Percentiles rank a stretch among this genome's conserved stretches.
Conservation (phyloP, 1,284 basidiomycete genomes). For the Agaricales sp. region DNA sequence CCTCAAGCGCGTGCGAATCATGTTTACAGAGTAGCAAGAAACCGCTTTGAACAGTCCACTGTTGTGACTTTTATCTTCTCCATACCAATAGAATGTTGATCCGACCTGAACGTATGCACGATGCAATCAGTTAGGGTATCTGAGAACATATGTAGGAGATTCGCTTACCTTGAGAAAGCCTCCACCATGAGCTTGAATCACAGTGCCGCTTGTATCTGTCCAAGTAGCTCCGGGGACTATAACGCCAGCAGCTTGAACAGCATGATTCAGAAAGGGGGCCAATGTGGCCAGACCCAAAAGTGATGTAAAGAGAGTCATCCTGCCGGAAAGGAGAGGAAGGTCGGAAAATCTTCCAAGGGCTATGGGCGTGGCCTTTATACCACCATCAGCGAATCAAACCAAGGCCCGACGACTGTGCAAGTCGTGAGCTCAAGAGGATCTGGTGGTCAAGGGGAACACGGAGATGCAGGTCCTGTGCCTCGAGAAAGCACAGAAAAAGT, state of each 20-base stretch:
- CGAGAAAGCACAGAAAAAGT: too few relatives aligned
- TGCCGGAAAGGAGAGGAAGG: neutral
- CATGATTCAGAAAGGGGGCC: neutral
- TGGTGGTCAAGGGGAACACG: too few relatives aligned
- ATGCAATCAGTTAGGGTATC: neutral
- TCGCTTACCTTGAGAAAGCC: constrained; percentile 42
- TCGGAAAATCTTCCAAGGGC: neutral
- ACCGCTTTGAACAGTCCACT: constrained; percentile 47
- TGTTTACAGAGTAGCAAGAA: constrained; percentile 42
- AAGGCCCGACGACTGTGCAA: too few relatives aligned
- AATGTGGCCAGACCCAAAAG: neutral
- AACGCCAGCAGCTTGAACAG: constrained; percentile 15
- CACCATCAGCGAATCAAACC: too few relatives aligned
- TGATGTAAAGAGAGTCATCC: neutral
- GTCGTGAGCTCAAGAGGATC: too few relatives aligned
- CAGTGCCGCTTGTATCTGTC: constrained; percentile 51
- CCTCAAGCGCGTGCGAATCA: neutral
- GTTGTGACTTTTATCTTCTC: constrained; percentile 54
- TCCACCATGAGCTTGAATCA: constrained; percentile 56
- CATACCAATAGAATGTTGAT: constrained; percentile 51
- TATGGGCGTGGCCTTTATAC: too few relatives aligned
- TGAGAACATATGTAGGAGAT: constrained; percentile 1
- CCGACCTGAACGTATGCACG: constrained; percentile 29
- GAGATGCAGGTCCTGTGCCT: too few relatives aligned
- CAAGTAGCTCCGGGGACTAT: constrained; percentile 57